Conservation (phyloP, 1,284 basidiomycete genomes). For the Apiotrichum akiyoshidainum region DNA sequence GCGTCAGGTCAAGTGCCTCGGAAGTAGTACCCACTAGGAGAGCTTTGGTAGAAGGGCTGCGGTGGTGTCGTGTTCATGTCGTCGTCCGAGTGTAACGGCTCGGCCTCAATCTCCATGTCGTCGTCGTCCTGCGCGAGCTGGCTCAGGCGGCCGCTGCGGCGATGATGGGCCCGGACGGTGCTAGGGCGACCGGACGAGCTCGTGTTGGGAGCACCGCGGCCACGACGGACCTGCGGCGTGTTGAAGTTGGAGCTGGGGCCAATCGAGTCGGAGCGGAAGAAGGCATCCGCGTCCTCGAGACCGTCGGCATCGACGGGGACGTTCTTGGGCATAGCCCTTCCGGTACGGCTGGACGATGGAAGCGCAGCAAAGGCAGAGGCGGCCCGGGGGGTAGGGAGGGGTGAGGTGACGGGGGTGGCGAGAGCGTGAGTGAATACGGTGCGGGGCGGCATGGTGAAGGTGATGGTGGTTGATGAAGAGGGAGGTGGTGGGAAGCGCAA, state of each 20-base stretch:
- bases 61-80: constrained; percentile 26
- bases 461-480: background rate
- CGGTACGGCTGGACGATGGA: constrained; percentile 35
- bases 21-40: constrained; percentile 17
- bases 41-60: constrained; percentile 10
- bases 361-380: too few relatives aligned
- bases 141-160: constrained; percentile 17
- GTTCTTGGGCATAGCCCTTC: constrained; percentile 47
- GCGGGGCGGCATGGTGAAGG: background rate
- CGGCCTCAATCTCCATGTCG: constrained; percentile 59
- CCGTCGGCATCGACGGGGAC: constrained; percentile 74
- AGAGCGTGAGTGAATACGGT: background rate
- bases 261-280: constrained; percentile 56
- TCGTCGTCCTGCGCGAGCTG: constrained; percentile 47
- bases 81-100: constrained; percentile 33
- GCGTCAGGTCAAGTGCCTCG: constrained; percentile 1
- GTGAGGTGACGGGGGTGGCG: background rate
- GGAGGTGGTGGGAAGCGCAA: background rate
- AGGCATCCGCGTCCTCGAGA: constrained; percentile 73
- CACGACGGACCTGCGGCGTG: background rate
- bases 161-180: background rate
- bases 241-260: constrained; percentile 38
- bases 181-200: background rate
- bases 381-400: too few relatives aligned
- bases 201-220: background rate